Percentiles rank a stretch among this genome's conserved stretches.
These are phyloP conservation scores for Sphaerobolus stellatus DNA, from an alignment of 1,284 basidiomycete genomes.

Conservation along the genomic window DNA sequence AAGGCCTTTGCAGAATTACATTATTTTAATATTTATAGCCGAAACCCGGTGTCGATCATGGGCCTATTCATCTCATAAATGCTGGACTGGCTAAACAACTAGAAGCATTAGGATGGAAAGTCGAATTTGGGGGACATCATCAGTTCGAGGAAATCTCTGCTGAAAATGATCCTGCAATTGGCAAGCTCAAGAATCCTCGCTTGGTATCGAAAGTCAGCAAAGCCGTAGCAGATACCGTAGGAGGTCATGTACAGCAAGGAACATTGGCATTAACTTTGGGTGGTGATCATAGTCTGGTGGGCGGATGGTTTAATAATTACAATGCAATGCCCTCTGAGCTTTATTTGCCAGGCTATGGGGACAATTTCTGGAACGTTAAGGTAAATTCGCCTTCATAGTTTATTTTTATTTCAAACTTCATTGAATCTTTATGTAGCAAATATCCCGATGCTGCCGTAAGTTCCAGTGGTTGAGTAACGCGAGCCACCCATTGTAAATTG, in stretches of 20 bases:
- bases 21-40: slow-evolving; percentile 44
- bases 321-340: background rate
- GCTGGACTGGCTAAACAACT: slow-evolving; percentile 83
- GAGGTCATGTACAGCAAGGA: slow-evolving; percentile 72
- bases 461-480: background rate
- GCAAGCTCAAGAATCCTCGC: slow-evolving; percentile 85
- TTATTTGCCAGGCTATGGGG: slow-evolving; percentile 72
- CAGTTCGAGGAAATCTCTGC: slow-evolving; percentile 80
- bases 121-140: slow-evolving; percentile 86
- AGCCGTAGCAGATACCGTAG: slow-evolving; percentile 77
- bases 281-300: slow-evolving; percentile 90
- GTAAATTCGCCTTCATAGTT: slow-evolving; percentile 39
- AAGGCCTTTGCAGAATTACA: background rate
- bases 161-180: slow-evolving; percentile 75
- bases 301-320: slow-evolving; percentile 31
- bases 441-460: slow-evolving; percentile 52
- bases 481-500: too few species aligned
- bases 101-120: slow-evolving; percentile 81
- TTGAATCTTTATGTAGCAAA: slow-evolving; percentile 40
- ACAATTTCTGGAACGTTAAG: slow-evolving; percentile 82
- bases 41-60: slow-evolving; percentile 85
- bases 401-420: slow-evolving; percentile 1
- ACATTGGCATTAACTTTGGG: slow-evolving; percentile 91
- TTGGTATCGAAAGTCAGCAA: slow-evolving; percentile 83
- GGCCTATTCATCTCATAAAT: slow-evolving; percentile 83